Evolutionary conservation across 148 eudicot species (phyloP).

Genomic region (Oxyria digyna): DNA sequence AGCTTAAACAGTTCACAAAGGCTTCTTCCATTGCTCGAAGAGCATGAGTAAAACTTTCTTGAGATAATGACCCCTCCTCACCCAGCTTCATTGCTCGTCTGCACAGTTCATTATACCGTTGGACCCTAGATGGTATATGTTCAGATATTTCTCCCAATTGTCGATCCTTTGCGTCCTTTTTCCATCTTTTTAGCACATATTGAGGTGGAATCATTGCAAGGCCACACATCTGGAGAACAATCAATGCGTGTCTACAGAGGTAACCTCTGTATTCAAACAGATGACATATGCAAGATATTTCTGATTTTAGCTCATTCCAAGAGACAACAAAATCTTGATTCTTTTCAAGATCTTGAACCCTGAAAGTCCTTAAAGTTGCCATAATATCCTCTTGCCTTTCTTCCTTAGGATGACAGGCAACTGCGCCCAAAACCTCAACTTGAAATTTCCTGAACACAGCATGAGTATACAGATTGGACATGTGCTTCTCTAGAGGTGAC

Average conservation of each 20-base stretch:
- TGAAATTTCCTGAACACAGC: conserved; percentile 84
- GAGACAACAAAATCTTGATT: conserved; percentile 58
- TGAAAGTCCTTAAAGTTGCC: conserved; percentile 46
- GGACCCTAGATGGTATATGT: conserved; percentile 56
- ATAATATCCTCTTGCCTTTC: conserved; percentile 48
- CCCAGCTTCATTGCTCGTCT: conserved; percentile 66
- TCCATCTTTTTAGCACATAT: conserved; percentile 87
- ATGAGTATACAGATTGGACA: conserved; percentile 55
- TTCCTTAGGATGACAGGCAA: conserved; percentile 73
- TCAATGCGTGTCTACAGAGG: conserved; percentile 86
- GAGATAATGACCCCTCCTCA: conserved; percentile 92
- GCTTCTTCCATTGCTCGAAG: conserved; percentile 76
- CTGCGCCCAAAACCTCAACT: conserved; percentile 78
- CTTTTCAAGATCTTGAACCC: conserved; percentile 65
- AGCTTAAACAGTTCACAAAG: conserved; percentile 45
- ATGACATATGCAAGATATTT: conserved; percentile 72
- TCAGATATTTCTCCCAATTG: conserved; percentile 41
- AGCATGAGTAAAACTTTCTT: conserved; percentile 59
- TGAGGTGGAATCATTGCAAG: conserved; percentile 61
- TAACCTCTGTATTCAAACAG: conserved; percentile 84
- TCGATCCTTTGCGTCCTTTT: conserved; percentile 66
- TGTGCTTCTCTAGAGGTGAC: conserved; percentile 93
- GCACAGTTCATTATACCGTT: conserved; percentile 70
- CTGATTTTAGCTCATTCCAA: conserved; percentile 56
- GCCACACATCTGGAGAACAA: conserved; percentile 92